Percentiles rank a stretch among this genome's conserved stretches.
phyloP scores from a whole-genome alignment of 1,139 yeast species.

The Chernovozyma aurita region DNA sequence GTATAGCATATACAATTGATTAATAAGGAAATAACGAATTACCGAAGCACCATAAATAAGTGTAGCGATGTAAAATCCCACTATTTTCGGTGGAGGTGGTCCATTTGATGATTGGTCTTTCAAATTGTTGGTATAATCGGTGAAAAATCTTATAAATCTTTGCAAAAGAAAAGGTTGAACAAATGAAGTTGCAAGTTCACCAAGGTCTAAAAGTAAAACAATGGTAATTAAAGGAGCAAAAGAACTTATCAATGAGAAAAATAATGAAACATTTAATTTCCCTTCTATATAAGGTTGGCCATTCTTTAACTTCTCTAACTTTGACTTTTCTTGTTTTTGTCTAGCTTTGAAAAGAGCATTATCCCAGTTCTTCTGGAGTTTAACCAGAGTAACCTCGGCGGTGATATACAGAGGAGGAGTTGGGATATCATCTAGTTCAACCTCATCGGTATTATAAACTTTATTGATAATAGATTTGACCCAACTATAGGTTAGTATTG shows the following conservation, averaged over 20 bases:
- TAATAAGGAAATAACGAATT: slow-evolving; percentile 15
- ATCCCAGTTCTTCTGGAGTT: slow-evolving; percentile 6
- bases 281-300: background rate
- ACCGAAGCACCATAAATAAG: slow-evolving; percentile 15
- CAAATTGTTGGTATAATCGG: slow-evolving; percentile 4
- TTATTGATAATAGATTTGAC: slow-evolving; percentile 20
- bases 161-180: slow-evolving; percentile 21
- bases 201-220: slow-evolving; percentile 9
- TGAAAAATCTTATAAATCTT: slow-evolving; percentile 18
- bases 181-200: slow-evolving; percentile 12
- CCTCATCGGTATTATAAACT: slow-evolving; percentile 18
- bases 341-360: slow-evolving; percentile 1
- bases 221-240: slow-evolving; percentile 9
- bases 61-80: slow-evolving; percentile 17
- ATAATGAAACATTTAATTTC: slow-evolving; percentile 15
- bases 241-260: slow-evolving; percentile 12
- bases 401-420: slow-evolving; percentile 5
- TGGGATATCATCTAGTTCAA: slow-evolving; percentile 20
- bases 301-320: slow-evolving; percentile 5
- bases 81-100: slow-evolving; percentile 19
- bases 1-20: slow-evolving; percentile 15
- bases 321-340: slow-evolving; percentile 3
- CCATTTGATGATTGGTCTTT: background rate
- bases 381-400: slow-evolving; percentile 3
- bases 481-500: slow-evolving; percentile 21